Evolutionary conservation across 805 yeast species (phyloP), one percentile per base, ranked within the genome.

Genomic region (Candida koratica): DNA sequence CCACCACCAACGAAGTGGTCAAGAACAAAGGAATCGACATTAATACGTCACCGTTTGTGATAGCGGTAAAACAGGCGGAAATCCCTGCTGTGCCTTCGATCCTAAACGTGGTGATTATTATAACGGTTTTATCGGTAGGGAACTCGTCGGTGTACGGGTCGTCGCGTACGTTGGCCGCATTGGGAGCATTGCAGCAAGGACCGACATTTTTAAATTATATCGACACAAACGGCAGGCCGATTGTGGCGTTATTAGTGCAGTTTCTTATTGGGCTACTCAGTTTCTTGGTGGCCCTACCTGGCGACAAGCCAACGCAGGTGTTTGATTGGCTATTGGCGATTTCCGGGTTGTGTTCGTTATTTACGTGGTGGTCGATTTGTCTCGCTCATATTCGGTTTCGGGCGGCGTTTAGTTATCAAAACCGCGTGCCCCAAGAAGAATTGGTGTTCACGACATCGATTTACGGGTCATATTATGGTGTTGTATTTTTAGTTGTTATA

Each of bases 11-110:
- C 23, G 37, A 40, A 16, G 34, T 11, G 17, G 41, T 43, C 6
- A 37, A 46, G 28, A 38, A 44, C 12, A 44, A 44, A 24, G 52
- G 53, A 5, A 45, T 48, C 17, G 54, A 54, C 42, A 44, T 53
- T 24, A 51, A 52, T 28, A 58, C 61, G 6, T 61, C 67, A 1
- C 69, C 69, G 1, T 63, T 63, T 42, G 67, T 63, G 12, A 57
- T 63, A 36, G 67, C 69, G 17, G 62, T 63, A 25, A 49, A 47
- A 22, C 52, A 51, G 24, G 60, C 59, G 10, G 50, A 54, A 14
- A 55, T 58, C 36, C 43, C 47, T n/a, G 62, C 48, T 2, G 46
- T 60, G 14, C 64, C 64, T 2, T 53, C 61, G 6, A 53, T 60
- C 12, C 49, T 60, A 43, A 60, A 60, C 34, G 63, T 48, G 3